phyloP scores from a whole-genome alignment of 1,139 yeast genomes.

The Kodamaea sp. region DNA sequence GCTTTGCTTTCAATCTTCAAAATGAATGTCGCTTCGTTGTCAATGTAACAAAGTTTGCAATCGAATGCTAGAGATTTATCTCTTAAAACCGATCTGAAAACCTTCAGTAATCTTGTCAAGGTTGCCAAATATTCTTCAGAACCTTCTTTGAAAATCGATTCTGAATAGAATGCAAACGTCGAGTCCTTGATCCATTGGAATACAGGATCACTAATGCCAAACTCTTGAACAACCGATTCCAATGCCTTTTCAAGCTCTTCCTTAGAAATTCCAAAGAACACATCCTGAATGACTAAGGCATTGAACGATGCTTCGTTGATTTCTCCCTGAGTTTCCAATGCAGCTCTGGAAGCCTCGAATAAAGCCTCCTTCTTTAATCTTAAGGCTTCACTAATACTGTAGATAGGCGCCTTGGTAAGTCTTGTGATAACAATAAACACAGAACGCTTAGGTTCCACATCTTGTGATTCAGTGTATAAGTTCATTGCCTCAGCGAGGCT shows the following conservation, averaged over 20 bases:
- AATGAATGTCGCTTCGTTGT: conserved; percentile 31
- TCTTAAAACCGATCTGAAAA: conserved; percentile 32
- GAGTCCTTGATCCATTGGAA: conserved; percentile 44
- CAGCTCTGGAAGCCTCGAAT: conserved; percentile 24
- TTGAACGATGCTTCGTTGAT: conserved; percentile 35
- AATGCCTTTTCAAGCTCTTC: conserved; percentile 44
- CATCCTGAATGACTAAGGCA: conserved; percentile 55
- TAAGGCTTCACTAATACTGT: conserved; percentile 30
- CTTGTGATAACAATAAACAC: conserved; percentile 58
- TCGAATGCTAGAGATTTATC: conserved; percentile 49
- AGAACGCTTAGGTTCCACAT: conserved; percentile 75
- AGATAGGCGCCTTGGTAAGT: conserved; percentile 30
- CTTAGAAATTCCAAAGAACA: conserved; percentile 53
- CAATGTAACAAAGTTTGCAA: conserved; percentile 47
- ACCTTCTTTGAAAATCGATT: conserved; percentile 20
- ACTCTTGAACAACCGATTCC: conserved; percentile 20
- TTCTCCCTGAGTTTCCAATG: conserved; percentile 16
- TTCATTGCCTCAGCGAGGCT: conserved; percentile 61
- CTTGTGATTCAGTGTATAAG: conserved; percentile 73
- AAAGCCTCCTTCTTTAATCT: conserved; percentile 33
- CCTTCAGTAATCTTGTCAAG: conserved; percentile 32
- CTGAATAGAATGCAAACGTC: conserved; percentile 46
- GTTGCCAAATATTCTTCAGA: conserved; percentile 33
- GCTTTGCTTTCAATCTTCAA: conserved; percentile 31
- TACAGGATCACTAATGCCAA: conserved; percentile 22